Percentiles rank a stretch among this genome's conserved stretches.
Evolutionary conservation across 2,329 filamentous ascomycete genomes (phyloP).

Genomic region (Penicillium digitatum): DNA sequence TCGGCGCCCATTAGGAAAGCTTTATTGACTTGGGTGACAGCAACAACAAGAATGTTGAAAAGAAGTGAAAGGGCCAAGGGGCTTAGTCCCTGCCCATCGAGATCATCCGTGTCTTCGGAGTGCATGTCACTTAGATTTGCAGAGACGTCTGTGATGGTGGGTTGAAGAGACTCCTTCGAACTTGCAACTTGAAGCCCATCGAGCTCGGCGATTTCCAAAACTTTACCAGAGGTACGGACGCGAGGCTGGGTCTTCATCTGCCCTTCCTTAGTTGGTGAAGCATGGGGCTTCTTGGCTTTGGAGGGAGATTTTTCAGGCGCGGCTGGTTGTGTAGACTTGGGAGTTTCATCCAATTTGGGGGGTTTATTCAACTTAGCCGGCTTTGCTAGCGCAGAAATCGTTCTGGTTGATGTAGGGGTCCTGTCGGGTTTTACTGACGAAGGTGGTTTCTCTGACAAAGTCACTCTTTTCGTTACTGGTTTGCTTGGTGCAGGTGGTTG

Average conservation of each 20-base stretch:
- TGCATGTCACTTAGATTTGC: conserved; percentile 18
- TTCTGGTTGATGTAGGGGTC: neutral
- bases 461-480: neutral
- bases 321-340: conserved; percentile 4
- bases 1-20: conserved; percentile 21
- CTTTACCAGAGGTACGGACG: conserved; percentile 6
- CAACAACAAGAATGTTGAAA: conserved; percentile 31
- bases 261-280: conserved; percentile 2
- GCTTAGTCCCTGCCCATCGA: conserved; percentile 14
- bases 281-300: neutral
- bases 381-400: conserved; percentile 3
- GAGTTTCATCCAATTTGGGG: neutral
- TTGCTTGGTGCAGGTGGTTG: neutral
- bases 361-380: neutral
- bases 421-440: neutral
- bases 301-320: conserved; percentile 7
- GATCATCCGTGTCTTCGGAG: conserved; percentile 10
- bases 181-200: conserved; percentile 34
- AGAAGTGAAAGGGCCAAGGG: conserved; percentile 28
- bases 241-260: conserved; percentile 4
- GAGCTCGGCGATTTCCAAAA: conserved; percentile 34
- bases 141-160: conserved; percentile 21
- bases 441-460: neutral
- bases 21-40: conserved; percentile 27
- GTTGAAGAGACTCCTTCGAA: conserved; percentile 14